Conservation (phyloP, 106 monocot species). For the Dendrobium nobile region DNA sequence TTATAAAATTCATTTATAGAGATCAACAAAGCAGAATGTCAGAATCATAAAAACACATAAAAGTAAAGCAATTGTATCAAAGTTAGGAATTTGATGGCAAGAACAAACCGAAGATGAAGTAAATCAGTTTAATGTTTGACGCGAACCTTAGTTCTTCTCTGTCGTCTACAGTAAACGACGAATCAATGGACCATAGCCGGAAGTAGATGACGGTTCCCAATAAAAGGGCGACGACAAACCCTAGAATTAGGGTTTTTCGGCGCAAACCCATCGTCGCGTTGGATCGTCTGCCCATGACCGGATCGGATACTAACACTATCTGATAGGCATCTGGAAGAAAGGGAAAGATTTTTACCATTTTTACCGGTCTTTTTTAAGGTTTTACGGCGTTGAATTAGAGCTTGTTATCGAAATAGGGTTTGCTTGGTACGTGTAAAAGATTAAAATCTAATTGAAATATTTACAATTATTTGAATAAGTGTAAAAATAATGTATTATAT, state of each 20-base stretch:
- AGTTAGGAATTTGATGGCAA: not conserved
- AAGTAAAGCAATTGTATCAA: not conserved
- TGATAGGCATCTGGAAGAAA: too few relatives aligned
- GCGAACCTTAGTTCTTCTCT: constrained; percentile 50
- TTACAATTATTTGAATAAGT: too few relatives aligned
- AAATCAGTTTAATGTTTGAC: not conserved
- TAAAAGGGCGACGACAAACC: constrained; percentile 42
- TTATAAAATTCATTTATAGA: not conserved
- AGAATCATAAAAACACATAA: not conserved
- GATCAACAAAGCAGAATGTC: not conserved
- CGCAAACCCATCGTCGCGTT: constrained; percentile 13
- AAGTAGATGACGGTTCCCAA: constrained; percentile 53
- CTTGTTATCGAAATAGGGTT: too few relatives aligned
- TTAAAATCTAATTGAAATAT: too few relatives aligned
- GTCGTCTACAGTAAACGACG: constrained; percentile 39
- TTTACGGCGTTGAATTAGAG: too few relatives aligned
- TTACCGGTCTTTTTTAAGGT: too few relatives aligned
- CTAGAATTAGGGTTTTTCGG: constrained; percentile 27
- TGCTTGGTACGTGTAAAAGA: too few relatives aligned
- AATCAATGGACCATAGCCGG: constrained; percentile 50
- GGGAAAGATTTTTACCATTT: too few relatives aligned
- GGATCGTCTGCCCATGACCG: not conserved
- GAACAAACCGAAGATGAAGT: not conserved
- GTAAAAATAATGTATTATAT: too few relatives aligned
- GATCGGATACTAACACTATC: not conserved